Conservation (phyloP, 192 early-diverging fungal genomes). For the Coemansia sp. region DNA sequence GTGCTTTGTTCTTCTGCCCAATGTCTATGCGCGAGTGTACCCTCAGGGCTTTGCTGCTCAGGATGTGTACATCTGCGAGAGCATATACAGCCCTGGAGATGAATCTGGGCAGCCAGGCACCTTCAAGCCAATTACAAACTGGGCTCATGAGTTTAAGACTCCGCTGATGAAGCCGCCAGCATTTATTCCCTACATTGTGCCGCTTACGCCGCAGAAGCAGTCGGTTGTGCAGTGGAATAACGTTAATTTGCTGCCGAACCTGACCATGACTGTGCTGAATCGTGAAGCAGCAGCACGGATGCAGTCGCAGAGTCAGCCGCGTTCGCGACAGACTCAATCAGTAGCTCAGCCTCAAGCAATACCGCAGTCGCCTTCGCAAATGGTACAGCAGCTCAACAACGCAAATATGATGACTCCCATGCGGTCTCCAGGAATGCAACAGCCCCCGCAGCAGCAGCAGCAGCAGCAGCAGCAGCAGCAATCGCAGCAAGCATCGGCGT, state of each 20-base stretch:
- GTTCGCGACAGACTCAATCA: not conserved
- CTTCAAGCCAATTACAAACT: slow-evolving; percentile 37
- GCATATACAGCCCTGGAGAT: slow-evolving; percentile 19
- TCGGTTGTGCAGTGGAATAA: slow-evolving; percentile 32
- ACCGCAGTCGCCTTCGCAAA: slow-evolving; percentile 8
- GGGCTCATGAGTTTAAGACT: slow-evolving; percentile 50
- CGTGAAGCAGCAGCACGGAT: slow-evolving; percentile 35
- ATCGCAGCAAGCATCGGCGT: slow-evolving; percentile 8
- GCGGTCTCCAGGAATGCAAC: not conserved
- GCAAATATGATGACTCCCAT: not conserved
- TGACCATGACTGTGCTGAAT: slow-evolving; percentile 42
- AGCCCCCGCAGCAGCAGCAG: not conserved
- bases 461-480: slow-evolving; percentile 13
- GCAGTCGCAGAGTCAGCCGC: slow-evolving; percentile 19
- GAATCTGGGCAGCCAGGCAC: slow-evolving; percentile 13
- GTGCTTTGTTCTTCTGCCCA: slow-evolving; percentile 44
- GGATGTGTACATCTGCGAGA: slow-evolving; percentile 48
- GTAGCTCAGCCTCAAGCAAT: not conserved
- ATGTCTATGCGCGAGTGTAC: slow-evolving; percentile 47
- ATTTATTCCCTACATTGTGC: slow-evolving; percentile 43
- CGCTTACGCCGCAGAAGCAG: slow-evolving; percentile 36
- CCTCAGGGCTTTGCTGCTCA: slow-evolving; percentile 44
- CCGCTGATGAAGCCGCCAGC: slow-evolving; percentile 43
- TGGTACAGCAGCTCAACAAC: not conserved
- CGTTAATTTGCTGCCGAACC: slow-evolving; percentile 27